Evolutionary conservation across 2,329 filamentous ascomycete species (phyloP), one percentile per base, ranked within the genome.

Genomic region (Diaporthe caulivora): DNA sequence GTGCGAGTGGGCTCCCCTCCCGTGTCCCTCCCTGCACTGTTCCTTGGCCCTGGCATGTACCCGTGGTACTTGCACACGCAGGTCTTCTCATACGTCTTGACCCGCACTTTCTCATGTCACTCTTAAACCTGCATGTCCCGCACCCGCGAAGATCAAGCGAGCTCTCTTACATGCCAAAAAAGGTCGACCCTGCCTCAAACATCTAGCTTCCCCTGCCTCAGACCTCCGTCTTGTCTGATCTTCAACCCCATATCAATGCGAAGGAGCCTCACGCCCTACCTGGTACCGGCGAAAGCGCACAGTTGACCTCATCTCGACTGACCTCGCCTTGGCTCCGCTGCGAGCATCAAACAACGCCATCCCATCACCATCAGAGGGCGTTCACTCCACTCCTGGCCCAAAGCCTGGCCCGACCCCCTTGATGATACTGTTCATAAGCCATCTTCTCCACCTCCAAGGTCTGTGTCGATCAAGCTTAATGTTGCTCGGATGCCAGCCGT

Each of bases 401-500:
- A 55, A 31, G n/a, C 65, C 51, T 60, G 51, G 44, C 34, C 47
- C 57, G 68, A 40, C 29, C 53, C n/a, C 64, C 58, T 57, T 72
- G 65, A 71, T 62, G 70, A 71, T 31, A 70, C 64, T 11, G 53
- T 21, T 15, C 70, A 69, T 29, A 65, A 62, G 62, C 57, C 60
- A 65, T 51, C 44, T 60, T 62, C 58, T 47, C 70, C 60, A 76
- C 75, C 71, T 76, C n/a, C 65, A 49, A 54, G 53, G 62, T 53
- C 58, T 40, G 31, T n/a, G 51, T 51, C 54, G 78, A 81, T 78
- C 80, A 79, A 81, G 75, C 78, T 82, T 78, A 78, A 86, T 87
- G 84, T 82, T 84, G 87, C 83, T 84, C 87, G 85, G 82, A 89
- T 90, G 88, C 87, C 84, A 80, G 83, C 86, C 82, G 83, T 84